These are phyloP conservation scores for Ceratobasidium sp. DNA, from an alignment of 1,284 basidiomycete genomes.

Conservation along the genomic window DNA sequence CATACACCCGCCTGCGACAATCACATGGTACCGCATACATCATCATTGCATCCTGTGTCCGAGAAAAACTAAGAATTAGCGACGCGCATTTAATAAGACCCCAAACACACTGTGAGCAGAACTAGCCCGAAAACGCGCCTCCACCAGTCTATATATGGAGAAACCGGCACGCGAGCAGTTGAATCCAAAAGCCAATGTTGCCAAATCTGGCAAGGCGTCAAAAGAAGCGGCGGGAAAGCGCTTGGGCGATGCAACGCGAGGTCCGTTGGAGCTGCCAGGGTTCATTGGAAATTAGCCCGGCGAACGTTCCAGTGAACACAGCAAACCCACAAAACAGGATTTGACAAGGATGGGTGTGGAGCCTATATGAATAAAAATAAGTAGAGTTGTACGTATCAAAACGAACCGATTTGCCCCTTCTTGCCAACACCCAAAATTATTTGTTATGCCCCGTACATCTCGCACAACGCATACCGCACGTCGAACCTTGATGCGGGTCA, in stretches of 20 bases:
- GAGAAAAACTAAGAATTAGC: background rate
- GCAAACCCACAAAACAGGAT: no score
- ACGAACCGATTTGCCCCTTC: background rate
- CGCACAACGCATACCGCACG: background rate
- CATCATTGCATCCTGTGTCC: background rate
- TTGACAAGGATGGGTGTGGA: background rate
- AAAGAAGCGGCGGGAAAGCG: background rate
- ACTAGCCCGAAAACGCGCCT: background rate
- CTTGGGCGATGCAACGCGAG: background rate
- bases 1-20: background rate
- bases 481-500: background rate
- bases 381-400: background rate
- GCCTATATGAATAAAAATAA: background rate
- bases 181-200: no score
- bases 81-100: background rate
- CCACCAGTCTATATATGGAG: background rate
- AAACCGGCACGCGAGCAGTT: no score
- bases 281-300: background rate
- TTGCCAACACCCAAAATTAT: no score
- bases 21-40: background rate
- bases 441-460: background rate
- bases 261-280: background rate
- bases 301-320: background rate
- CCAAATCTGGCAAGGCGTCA: background rate
- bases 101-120: background rate